These are phyloP conservation scores for Pseudogymnoascus sp. DNA, from an alignment of 2,329 filamentous ascomycete genomes.

Conservation along the genomic window DNA sequence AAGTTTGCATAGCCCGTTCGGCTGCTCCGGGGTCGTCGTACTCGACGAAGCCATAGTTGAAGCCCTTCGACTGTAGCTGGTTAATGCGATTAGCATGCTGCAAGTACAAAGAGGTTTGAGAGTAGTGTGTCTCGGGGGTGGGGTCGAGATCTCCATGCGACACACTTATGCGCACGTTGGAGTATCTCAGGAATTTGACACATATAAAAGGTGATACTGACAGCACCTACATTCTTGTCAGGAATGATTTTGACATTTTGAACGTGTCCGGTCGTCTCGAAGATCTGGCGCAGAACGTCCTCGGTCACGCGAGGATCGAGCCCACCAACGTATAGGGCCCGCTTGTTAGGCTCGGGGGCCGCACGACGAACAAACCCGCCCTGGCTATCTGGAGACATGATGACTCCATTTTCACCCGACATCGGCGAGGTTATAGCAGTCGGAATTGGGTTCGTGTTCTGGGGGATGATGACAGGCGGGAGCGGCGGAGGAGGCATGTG, in stretches of 20 bases:
- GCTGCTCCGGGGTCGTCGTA: conserved; percentile 96
- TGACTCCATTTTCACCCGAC: conserved; percentile 56
- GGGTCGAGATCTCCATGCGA: conserved; percentile 20
- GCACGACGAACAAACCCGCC: conserved; percentile 79
- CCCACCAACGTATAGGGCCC: conserved; percentile 91
- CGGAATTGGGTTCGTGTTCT: conserved; percentile 92
- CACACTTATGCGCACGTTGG: conserved; percentile 17
- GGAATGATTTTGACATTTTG: conserved; percentile 99
- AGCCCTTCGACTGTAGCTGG: conserved; percentile 73
- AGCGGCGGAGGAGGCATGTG: conserved; percentile 89
- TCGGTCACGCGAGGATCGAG: conserved; percentile 92
- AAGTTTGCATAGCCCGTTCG: conserved; percentile 92
- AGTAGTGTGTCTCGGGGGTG: conserved; percentile 21
- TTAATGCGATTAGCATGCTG: conserved; percentile 25
- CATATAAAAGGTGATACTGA: conserved; percentile 30
- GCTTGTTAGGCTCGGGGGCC: conserved; percentile 96
- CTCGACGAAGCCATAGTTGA: conserved; percentile 98
- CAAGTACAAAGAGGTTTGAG: conserved; percentile 12
- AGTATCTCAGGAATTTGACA: conserved; percentile 22
- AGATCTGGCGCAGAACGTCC: conserved; percentile 93
- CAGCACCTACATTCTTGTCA: conserved; percentile 87
- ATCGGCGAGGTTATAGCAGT: conserved; percentile 86
- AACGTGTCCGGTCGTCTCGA: conserved; percentile 97
- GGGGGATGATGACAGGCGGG: conserved; percentile 76
- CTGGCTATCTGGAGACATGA: conserved; percentile 80